These are phyloP conservation scores for Aspergillus neotritici DNA, from an alignment of 2,329 filamentous ascomycete genomes.

Conservation along the genomic window DNA sequence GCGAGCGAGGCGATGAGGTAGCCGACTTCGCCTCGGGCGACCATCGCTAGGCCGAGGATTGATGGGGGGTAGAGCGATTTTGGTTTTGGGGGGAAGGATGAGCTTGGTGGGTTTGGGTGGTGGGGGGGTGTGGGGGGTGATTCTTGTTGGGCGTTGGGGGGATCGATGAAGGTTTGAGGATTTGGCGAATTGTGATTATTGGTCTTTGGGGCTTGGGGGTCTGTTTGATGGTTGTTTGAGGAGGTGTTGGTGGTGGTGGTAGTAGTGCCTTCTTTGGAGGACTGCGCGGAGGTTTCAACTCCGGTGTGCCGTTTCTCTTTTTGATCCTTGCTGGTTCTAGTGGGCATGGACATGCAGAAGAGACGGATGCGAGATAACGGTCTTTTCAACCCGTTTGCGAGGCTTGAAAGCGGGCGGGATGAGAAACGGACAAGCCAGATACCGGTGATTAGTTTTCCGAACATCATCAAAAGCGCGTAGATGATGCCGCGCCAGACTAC, in stretches of 20 bases:
- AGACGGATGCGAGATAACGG: conserved; percentile 2
- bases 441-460: conserved; percentile 58
- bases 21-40: conserved; percentile 72
- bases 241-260: not conserved
- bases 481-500: conserved; percentile 69
- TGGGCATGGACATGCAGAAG: conserved; percentile 1
- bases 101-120: not conserved
- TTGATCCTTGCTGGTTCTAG: not conserved
- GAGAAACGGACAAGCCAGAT: conserved; percentile 50
- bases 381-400: conserved; percentile 5
- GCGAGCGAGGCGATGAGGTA: conserved; percentile 69
- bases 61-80: conserved; percentile 61
- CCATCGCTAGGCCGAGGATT: conserved; percentile 65
- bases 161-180: too few species aligned
- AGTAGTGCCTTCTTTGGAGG: not conserved
- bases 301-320: not conserved
- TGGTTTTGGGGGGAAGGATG: conserved; percentile 40
- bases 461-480: conserved; percentile 64
- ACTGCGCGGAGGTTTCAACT: not conserved
- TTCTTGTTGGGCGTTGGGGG: not conserved
- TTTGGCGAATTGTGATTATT: too few species aligned
- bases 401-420: conserved; percentile 6
- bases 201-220: too few species aligned
- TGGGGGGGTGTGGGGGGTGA: not conserved
- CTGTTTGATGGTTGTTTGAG: not conserved